phyloP scores from a whole-genome alignment of 305 asterid genomes.

The Stenogyne calaminthoides region DNA sequence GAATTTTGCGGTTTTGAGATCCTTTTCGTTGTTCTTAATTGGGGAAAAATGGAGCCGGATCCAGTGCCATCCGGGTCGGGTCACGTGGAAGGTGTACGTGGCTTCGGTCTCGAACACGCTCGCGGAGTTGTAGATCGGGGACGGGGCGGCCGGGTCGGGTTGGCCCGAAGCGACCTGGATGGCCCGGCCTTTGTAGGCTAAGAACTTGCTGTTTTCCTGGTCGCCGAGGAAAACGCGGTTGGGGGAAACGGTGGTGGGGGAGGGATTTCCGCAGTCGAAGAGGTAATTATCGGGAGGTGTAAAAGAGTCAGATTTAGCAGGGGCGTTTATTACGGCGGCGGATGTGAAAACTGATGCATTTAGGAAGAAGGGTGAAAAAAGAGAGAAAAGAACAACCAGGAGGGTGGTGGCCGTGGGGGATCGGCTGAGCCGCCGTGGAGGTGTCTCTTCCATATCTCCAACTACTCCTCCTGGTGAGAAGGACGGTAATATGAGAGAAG shows the following conservation, averaged over 20 bases:
- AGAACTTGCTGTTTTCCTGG: conserved; percentile 40
- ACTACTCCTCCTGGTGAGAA: conserved; percentile 53
- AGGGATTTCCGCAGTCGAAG: conserved; percentile 58
- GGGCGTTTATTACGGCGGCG: conserved; percentile 35
- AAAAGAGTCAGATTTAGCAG: conserved; percentile 48
- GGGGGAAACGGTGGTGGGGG: conserved; percentile 43
- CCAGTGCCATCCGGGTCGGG: conserved; percentile 92
- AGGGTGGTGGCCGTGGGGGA: conserved; percentile 42
- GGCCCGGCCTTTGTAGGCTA: conserved; percentile 46
- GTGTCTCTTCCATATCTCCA: conserved; percentile 64
- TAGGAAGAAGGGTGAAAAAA: conserved; percentile 15
- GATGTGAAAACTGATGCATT: not conserved
- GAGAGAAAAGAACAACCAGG: conserved; percentile 43
- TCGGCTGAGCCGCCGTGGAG: conserved; percentile 44
- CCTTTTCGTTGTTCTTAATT: conserved; percentile 39
- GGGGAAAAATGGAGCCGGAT: conserved; percentile 80
- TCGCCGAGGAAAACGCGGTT: conserved; percentile 48
- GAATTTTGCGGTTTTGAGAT: conserved; percentile 56
- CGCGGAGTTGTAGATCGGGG: conserved; percentile 59
- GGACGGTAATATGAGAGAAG: conserved; percentile 32
- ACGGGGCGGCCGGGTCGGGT: conserved; percentile 36
- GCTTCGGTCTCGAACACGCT: conserved; percentile 59
- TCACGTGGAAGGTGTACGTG: conserved; percentile 67
- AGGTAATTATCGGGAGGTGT: conserved; percentile 62
- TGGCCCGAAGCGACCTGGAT: conserved; percentile 41